phyloP scores from a whole-genome alignment of 768 basidiomycete genomes.

The Melanogaster broomeanus region DNA sequence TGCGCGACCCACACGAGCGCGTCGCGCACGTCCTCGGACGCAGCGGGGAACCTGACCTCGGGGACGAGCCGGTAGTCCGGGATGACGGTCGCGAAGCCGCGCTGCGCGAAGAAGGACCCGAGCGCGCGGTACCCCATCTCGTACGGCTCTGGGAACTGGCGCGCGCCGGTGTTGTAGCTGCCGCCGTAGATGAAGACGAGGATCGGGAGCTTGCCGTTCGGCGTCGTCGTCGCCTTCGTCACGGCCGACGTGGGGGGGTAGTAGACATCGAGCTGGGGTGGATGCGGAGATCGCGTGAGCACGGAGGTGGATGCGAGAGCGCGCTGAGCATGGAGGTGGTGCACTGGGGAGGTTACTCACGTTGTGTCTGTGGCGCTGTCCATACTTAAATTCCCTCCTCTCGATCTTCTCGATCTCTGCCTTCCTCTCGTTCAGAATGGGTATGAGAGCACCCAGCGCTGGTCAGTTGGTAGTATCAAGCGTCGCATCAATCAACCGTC shows the following conservation, averaged over 20 bases:
- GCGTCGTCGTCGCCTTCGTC: conserved; percentile 24
- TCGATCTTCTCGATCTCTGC: conserved; percentile 48
- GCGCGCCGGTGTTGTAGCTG: conserved; percentile 54
- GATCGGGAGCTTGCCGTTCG: conserved; percentile 42
- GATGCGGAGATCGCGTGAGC: background rate
- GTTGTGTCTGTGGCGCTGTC: conserved; percentile 43
- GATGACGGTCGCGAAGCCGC: conserved; percentile 63
- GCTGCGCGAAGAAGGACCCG: conserved; percentile 60
- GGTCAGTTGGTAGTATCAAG: too few species aligned
- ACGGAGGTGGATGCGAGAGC: too few species aligned
- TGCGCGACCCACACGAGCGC: conserved; percentile 55
- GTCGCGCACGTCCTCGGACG: conserved; percentile 59
- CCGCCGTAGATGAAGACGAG: conserved; percentile 71
- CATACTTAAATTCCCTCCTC: conserved; percentile 58
- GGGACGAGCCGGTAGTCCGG: conserved; percentile 71
- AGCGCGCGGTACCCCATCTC: conserved; percentile 57
- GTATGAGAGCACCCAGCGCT: conserved; percentile 53
- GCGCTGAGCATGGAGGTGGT: too few species aligned
- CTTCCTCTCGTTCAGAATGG: conserved; percentile 49
- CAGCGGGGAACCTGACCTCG: conserved; percentile 52
- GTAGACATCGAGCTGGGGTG: conserved; percentile 62
- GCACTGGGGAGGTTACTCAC: too few species aligned
- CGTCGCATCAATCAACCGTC: too few species aligned
- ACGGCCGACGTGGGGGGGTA: conserved; percentile 44
- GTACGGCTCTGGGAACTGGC: conserved; percentile 46